Percentiles rank a stretch among this genome's conserved stretches.
These are phyloP conservation scores for Akanthomyces lecanii DNA, from an alignment of 2,329 filamentous ascomycete genomes.

Conservation along the genomic window DNA sequence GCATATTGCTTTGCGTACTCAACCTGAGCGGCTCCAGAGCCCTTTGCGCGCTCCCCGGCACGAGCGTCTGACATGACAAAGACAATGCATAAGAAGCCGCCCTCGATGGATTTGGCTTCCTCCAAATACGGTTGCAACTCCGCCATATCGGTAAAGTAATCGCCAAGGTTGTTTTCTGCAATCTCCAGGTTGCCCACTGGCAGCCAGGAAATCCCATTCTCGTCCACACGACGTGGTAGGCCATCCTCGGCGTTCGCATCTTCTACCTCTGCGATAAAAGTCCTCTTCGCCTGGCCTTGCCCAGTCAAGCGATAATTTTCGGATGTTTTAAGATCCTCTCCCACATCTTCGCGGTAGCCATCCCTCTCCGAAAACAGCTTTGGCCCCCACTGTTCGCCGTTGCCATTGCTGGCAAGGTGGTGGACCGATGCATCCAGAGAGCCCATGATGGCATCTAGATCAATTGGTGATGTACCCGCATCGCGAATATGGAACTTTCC, in stretches of 20 bases:
- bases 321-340: background rate
- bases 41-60: constrained; percentile 3
- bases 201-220: background rate
- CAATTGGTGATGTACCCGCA: background rate
- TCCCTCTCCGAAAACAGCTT: constrained; percentile 1
- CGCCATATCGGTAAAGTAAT: background rate
- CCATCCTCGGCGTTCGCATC: background rate
- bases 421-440: background rate
- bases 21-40: background rate
- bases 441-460: constrained; percentile 6
- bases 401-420: background rate
- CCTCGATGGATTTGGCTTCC: background rate
- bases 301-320: constrained; percentile 6
- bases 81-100: background rate
- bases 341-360: background rate
- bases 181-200: constrained; percentile 2
- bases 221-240: background rate
- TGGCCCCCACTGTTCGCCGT: constrained; percentile 11
- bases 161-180: constrained; percentile 3
- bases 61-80: constrained; percentile 7
- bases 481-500: background rate
- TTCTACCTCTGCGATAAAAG: constrained; percentile 7
- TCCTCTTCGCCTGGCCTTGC: background rate
- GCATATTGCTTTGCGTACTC: constrained; percentile 6
- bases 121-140: constrained; percentile 2